Conservation (phyloP, 2,329 filamentous ascomycete genomes). For the Neobulgaria alba region DNA sequence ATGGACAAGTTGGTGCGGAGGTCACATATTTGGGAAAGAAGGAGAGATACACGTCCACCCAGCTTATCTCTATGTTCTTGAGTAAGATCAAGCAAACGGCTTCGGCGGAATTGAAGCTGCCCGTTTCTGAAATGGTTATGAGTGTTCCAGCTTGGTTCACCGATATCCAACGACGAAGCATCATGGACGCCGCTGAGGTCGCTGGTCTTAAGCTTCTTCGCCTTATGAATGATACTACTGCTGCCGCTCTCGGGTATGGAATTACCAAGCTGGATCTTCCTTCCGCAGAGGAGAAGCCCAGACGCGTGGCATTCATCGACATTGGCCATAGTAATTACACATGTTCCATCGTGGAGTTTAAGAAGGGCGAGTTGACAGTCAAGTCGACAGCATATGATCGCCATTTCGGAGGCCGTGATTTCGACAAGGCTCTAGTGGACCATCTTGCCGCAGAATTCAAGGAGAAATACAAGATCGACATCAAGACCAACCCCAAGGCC, state of each 20-base stretch:
- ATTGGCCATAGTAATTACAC: constrained; percentile 97
- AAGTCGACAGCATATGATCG: constrained; percentile 89
- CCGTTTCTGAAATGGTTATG: constrained; percentile 88
- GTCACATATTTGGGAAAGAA: constrained; percentile 91
- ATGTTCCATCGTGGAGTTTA: constrained; percentile 88
- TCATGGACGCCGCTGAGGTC: constrained; percentile 89
- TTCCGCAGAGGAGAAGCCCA: constrained; percentile 78
- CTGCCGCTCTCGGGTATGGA: constrained; percentile 89
- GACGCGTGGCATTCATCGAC: constrained; percentile 85
- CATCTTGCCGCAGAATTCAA: constrained; percentile 95
- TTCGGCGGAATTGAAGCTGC: constrained; percentile 76
- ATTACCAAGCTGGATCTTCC: constrained; percentile 97
- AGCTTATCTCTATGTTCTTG: constrained; percentile 91
- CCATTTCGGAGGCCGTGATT: constrained; percentile 94
- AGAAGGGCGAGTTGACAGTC: constrained; percentile 91
- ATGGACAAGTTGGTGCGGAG: constrained; percentile 92
- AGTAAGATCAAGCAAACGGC: constrained; percentile 90
- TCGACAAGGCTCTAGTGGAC: constrained; percentile 89
- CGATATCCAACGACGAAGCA: constrained; percentile 78
- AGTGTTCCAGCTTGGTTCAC: constrained; percentile 97
- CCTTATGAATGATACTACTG: constrained; percentile 96
- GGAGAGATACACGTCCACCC: constrained; percentile 88
- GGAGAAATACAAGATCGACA: constrained; percentile 96
- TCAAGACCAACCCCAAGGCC: constrained; percentile 83
- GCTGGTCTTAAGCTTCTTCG: constrained; percentile 87